A percentile compares a stretch with the other conserved stretches of the same genome.
These are phyloP conservation scores for Apiospora sp. DNA, from an alignment of 2,329 filamentous ascomycete genomes.

Conservation along the genomic window DNA sequence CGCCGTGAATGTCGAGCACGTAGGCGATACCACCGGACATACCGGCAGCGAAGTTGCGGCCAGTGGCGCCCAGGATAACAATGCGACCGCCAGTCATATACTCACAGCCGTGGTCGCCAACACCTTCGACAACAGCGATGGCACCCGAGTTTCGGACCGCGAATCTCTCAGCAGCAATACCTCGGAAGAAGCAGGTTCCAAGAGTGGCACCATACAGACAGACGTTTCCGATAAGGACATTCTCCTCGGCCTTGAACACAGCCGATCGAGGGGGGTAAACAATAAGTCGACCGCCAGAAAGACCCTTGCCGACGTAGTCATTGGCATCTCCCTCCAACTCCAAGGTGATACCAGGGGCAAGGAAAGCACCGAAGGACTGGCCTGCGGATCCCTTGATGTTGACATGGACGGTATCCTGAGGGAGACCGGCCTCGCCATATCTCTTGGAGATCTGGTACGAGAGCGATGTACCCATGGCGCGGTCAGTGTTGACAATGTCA, in stretches of 20 bases:
- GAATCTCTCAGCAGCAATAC: constrained; percentile 94
- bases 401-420: constrained; percentile 92
- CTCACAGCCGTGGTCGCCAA: constrained; percentile 96
- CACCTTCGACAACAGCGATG: constrained; percentile 93
- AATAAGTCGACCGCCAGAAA: constrained; percentile 92
- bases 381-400: constrained; percentile 97
- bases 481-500: constrained; percentile 95
- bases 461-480: constrained; percentile 89
- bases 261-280: constrained; percentile 91
- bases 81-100: constrained; percentile 98
- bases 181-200: constrained; percentile 95
- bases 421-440: constrained; percentile 87
- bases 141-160: constrained; percentile 96
- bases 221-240: constrained; percentile 90
- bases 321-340: constrained; percentile 96
- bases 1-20: constrained; percentile 85
- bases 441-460: constrained; percentile 96
- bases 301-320: constrained; percentile 95
- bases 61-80: constrained; percentile 85
- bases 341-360: constrained; percentile 91
- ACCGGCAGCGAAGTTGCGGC: constrained; percentile 96
- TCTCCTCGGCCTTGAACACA: constrained; percentile 96
- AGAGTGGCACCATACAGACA: constrained; percentile 94
- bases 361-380: constrained; percentile 94
- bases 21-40: constrained; percentile 99